Percentiles rank a stretch among this genome's conserved stretches.
phyloP scores from a whole-genome alignment of 768 basidiomycete genomes.

The Mycena indigotica region DNA sequence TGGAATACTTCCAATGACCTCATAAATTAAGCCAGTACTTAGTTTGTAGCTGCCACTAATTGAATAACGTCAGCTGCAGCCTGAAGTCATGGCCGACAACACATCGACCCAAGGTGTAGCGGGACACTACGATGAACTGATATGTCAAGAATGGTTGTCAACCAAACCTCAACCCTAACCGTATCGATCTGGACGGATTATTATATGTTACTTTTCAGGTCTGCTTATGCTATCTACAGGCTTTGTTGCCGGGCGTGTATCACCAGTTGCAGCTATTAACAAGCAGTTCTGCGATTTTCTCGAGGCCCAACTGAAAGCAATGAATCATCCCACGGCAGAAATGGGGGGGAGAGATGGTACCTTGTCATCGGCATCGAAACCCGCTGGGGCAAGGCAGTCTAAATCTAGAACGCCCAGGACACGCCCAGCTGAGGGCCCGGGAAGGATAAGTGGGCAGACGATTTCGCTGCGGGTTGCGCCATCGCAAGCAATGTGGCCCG shows the following conservation, averaged over 20 bases:
- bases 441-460: conserved; percentile 71
- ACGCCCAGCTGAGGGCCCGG: conserved; percentile 32
- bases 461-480: conserved; percentile 89
- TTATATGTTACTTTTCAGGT: too few species aligned
- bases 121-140: too few species aligned
- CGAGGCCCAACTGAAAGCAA: conserved; percentile 52
- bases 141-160: too few species aligned
- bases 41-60: too few species aligned
- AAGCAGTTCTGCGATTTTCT: conserved; percentile 67
- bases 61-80: too few species aligned
- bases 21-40: too few species aligned
- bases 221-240: too few species aligned
- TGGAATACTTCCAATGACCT: too few species aligned
- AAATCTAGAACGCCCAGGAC: conserved; percentile 72
- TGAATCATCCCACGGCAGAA: not conserved
- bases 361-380: conserved; percentile 78
- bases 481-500: conserved; percentile 95
- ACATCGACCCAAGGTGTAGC: too few species aligned
- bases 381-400: conserved; percentile 72
- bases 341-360: conserved; percentile 17
- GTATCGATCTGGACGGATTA: too few species aligned
- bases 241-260: conserved; percentile 7
- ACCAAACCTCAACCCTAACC: too few species aligned
- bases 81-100: too few species aligned
- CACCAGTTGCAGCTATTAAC: conserved; percentile 70